These are phyloP conservation scores for Zymoseptoria tritici DNA, from an alignment of 2,329 filamentous ascomycete genomes.

Conservation along the genomic window DNA sequence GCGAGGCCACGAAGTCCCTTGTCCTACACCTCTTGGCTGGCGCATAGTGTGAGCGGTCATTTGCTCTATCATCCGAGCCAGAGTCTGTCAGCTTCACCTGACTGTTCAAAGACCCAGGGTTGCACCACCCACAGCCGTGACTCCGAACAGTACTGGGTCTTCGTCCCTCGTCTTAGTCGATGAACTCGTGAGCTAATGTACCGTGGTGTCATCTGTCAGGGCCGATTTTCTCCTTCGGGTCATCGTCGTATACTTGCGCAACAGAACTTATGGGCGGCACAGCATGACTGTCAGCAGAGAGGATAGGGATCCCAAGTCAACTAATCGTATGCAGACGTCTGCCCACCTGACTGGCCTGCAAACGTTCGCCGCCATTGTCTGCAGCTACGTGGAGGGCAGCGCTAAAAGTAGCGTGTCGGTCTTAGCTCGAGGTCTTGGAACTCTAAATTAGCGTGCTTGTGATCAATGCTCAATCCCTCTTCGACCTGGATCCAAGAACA, in stretches of 20 bases:
- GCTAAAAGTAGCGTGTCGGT: neutral
- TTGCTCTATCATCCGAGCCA: neutral
- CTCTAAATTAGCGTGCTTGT: neutral
- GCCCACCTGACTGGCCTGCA: neutral
- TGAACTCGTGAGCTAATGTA: no score
- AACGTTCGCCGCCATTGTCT: neutral
- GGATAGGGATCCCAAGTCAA: neutral
- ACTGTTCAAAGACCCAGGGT: no score
- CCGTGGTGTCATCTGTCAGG: no score
- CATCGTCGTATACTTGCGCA: neutral
- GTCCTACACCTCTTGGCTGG: neutral
- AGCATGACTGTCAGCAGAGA: neutral
- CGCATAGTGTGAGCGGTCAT: neutral
- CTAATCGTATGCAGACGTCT: neutral
- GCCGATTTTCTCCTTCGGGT: neutral
- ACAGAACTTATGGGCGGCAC: neutral
- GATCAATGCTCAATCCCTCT: neutral
- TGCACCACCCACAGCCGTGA: no score
- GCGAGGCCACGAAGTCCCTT: neutral
- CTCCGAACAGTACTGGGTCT: no score
- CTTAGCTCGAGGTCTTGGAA: neutral
- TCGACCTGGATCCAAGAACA: neutral
- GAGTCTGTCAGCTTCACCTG: neutral
- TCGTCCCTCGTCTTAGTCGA: no score
- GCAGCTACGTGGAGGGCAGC: neutral